Evolutionary conservation across 495 filamentous ascomycete genomes (phyloP).

Genomic region (Penicillium lagena): DNA sequence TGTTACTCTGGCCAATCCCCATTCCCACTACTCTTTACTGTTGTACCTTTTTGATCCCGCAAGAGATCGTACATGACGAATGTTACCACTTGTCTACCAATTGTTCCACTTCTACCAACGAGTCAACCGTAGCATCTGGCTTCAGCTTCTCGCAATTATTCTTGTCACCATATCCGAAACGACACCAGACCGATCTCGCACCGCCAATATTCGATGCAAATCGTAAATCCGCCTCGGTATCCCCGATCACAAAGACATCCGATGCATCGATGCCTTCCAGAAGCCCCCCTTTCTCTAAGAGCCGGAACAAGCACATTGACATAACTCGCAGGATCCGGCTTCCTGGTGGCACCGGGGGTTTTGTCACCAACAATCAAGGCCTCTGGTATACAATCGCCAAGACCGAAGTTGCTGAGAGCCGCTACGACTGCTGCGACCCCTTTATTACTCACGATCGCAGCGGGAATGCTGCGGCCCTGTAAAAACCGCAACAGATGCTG

Average conservation of each 20-base stretch:
- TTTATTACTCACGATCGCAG: conserved; percentile 25
- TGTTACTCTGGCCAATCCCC: too few species aligned
- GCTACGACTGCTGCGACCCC: conserved; percentile 15
- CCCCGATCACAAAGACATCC: conserved; percentile 16
- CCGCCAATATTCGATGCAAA: conserved; percentile 15
- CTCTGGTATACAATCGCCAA: conserved; percentile 10
- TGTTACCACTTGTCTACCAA: too few species aligned
- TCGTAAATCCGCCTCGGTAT: conserved; percentile 16
- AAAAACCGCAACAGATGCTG: conserved; percentile 9
- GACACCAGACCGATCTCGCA: conserved; percentile 14
- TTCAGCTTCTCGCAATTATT: conserved; percentile 5
- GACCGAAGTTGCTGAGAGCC: conserved; percentile 10
- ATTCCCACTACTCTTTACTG: too few species aligned
- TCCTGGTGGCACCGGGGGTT: conserved; percentile 12
- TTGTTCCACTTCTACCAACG: conserved; percentile 6
- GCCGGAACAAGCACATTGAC: conserved; percentile 14
- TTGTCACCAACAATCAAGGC: conserved; percentile 19
- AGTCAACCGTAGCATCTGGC: conserved; percentile 13
- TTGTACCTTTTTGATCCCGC: too few species aligned
- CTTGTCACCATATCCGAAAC: conserved; percentile 14
- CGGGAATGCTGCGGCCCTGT: conserved; percentile 5
- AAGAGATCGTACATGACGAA: too few species aligned
- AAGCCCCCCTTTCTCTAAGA: conserved; percentile 2
- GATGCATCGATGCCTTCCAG: neutral
- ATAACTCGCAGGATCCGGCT: conserved; percentile 21